Evolutionary conservation across 352 stramenopile genomes (phyloP).

Genomic region (Pythium vanterpoolii): DNA sequence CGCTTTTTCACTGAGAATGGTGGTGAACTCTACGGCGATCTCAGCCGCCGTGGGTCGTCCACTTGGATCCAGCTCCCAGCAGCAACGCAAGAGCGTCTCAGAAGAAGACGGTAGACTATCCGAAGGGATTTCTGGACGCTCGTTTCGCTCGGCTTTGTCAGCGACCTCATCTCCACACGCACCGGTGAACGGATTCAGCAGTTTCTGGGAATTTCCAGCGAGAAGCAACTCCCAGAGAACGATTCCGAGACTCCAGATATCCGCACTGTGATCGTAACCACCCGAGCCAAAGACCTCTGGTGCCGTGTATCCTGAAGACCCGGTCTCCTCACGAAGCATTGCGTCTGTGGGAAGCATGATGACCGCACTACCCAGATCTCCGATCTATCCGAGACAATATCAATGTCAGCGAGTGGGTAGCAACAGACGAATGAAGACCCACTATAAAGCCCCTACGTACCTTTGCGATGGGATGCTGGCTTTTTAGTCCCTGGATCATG

Average conservation of each 20-base stretch:
- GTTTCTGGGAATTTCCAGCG: neutral
- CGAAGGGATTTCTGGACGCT: slow-evolving; percentile 4
- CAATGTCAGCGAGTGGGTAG: too few relatives aligned
- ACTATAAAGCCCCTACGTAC: neutral
- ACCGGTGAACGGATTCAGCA: slow-evolving; percentile 14
- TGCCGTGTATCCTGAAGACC: slow-evolving; percentile 23
- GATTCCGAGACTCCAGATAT: slow-evolving; percentile 25
- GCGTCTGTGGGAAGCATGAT: neutral
- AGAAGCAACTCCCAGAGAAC: slow-evolving; percentile 24
- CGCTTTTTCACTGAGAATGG: neutral
- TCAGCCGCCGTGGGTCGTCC: slow-evolving; percentile 8
- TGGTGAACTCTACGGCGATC: neutral
- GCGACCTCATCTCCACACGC: slow-evolving; percentile 17
- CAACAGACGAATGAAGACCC: neutral
- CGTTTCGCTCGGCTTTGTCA: slow-evolving; percentile 2
- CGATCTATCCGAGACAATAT: slow-evolving; percentile 13
- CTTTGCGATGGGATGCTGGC: slow-evolving; percentile 3
- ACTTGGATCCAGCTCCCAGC: slow-evolving; percentile 14
- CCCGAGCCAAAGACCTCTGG: slow-evolving; percentile 18
- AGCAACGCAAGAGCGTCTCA: slow-evolving; percentile 1
- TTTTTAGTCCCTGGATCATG: slow-evolving; percentile 13
- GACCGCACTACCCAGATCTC: slow-evolving; percentile 23
- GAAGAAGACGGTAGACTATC: neutral
- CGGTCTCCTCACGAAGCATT: slow-evolving; percentile 17
- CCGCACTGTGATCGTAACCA: slow-evolving; percentile 19